Conservation (phyloP, 2,329 filamentous ascomycete genomes). For the Dothideomycetes sp. region DNA sequence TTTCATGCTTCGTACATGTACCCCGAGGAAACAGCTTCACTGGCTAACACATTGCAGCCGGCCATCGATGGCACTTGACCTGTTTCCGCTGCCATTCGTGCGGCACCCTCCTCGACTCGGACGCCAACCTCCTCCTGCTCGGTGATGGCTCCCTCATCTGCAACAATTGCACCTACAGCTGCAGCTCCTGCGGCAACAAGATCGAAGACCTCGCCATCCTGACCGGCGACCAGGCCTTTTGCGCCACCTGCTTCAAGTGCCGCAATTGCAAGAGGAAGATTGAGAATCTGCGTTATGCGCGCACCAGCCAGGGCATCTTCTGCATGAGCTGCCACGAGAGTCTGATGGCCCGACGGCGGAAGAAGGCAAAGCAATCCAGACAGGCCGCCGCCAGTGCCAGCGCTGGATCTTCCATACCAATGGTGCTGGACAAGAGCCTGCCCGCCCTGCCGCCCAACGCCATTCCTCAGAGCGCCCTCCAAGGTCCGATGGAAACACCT, state of each 20-base stretch:
- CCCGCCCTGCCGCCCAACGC: constrained; percentile 79
- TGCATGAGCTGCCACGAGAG: constrained; percentile 99
- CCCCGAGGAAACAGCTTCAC: constrained; percentile 17
- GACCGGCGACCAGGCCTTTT: constrained; percentile 96
- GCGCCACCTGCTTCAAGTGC: constrained; percentile 92
- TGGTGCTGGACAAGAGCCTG: constrained; percentile 80
- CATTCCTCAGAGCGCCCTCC: constrained; percentile 51
- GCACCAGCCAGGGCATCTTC: constrained; percentile 96
- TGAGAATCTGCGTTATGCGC: constrained; percentile 92
- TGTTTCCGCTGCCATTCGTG: constrained; percentile 98
- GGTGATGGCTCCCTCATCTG: constrained; percentile 97
- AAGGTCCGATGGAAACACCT: constrained; percentile 43
- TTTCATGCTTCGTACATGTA: constrained; percentile 15
- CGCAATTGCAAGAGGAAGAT: constrained; percentile 98
- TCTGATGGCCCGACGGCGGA: constrained; percentile 81
- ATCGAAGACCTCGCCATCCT: constrained; percentile 97
- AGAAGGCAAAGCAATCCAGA: constrained; percentile 57
- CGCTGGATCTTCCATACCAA: constrained; percentile 31
- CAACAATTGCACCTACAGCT: constrained; percentile 99
- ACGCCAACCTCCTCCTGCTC: constrained; percentile 91
- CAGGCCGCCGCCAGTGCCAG: constrained; percentile 26
- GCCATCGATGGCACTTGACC: constrained; percentile 96
- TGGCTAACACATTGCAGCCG: constrained; percentile 47
- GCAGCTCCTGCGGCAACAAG: constrained; percentile 91
- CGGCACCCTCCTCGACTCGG: constrained; percentile 89